phyloP scores from a whole-genome alignment of 2,329 filamentous ascomycete species.

The Fusarium paranaense region DNA sequence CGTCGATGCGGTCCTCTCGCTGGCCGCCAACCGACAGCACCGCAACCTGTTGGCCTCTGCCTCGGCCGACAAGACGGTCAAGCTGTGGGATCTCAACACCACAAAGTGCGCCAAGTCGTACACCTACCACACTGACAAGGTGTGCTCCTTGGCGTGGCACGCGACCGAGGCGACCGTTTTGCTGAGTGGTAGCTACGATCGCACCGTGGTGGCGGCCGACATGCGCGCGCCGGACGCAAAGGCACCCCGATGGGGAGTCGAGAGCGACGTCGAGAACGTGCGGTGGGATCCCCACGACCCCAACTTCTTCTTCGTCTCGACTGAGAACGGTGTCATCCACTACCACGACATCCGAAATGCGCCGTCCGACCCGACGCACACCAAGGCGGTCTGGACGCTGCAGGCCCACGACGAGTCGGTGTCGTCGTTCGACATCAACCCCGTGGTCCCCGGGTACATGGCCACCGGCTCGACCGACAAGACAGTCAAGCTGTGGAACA shows the following conservation, averaged over 20 bases:
- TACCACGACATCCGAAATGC: conserved; percentile 88
- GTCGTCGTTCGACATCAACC: conserved; percentile 93
- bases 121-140: conserved; percentile 95
- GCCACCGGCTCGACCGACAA: conserved; percentile 94
- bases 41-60: conserved; percentile 94
- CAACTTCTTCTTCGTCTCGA: conserved; percentile 96
- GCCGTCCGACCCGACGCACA: conserved; percentile 76
- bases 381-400: conserved; percentile 91
- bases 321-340: conserved; percentile 91
- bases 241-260: conserved; percentile 88
- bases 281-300: conserved; percentile 93
- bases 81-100: conserved; percentile 96
- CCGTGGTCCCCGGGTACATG: conserved; percentile 89
- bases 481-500: conserved; percentile 97
- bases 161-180: conserved; percentile 86
- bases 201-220: conserved; percentile 92
- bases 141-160: conserved; percentile 96
- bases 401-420: conserved; percentile 95
- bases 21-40: conserved; percentile 93
- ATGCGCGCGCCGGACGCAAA: conserved; percentile 92
- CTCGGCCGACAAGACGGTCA: conserved; percentile 96
- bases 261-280: conserved; percentile 93
- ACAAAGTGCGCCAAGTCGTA: conserved; percentile 96
- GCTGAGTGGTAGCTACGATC: conserved; percentile 93
- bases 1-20: conserved; percentile 90